A percentile compares a stretch with the other conserved stretches of the same genome.
phyloP scores from a whole-genome alignment of 768 basidiomycete genomes.

The Trametes meyenii region DNA sequence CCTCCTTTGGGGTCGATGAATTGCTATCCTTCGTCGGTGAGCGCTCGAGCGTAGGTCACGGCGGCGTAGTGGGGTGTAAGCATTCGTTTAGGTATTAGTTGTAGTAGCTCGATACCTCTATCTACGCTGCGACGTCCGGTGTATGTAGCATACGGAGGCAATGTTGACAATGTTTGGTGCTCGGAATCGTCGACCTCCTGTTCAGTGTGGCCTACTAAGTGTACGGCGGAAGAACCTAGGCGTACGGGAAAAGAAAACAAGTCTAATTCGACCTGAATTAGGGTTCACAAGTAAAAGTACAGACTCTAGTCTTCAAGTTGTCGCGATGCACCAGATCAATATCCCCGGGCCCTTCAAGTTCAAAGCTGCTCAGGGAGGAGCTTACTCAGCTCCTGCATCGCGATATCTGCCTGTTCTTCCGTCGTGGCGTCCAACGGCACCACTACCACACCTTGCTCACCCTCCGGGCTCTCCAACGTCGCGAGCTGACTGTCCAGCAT shows the following conservation, averaged over 20 bases:
- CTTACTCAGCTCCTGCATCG: conserved; percentile 44
- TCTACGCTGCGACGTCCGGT: neutral
- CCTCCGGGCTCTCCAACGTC: conserved; percentile 70
- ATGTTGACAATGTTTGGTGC: no score
- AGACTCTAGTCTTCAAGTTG: no score
- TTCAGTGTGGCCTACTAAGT: no score
- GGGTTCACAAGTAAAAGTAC: no score
- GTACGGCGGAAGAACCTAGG: no score
- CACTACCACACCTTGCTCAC: conserved; percentile 67
- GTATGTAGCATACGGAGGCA: neutral
- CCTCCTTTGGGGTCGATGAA: conserved; percentile 54
- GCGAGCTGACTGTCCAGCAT: conserved; percentile 83
- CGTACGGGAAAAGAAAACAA: no score
- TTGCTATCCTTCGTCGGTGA: conserved; percentile 43
- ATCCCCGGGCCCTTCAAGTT: neutral
- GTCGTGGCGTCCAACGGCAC: conserved; percentile 58
- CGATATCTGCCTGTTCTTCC: conserved; percentile 55
- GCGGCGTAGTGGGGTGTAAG: neutral
- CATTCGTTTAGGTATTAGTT: neutral
- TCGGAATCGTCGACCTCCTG: no score
- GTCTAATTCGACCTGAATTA: no score
- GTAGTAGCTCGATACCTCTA: neutral
- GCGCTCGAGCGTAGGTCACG: conserved; percentile 40
- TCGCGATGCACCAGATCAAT: neutral
- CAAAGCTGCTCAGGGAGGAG: conserved; percentile 22